Evolutionary conservation across 2,329 filamentous ascomycete genomes (phyloP).

Genomic region (Xylariaceae sp.): DNA sequence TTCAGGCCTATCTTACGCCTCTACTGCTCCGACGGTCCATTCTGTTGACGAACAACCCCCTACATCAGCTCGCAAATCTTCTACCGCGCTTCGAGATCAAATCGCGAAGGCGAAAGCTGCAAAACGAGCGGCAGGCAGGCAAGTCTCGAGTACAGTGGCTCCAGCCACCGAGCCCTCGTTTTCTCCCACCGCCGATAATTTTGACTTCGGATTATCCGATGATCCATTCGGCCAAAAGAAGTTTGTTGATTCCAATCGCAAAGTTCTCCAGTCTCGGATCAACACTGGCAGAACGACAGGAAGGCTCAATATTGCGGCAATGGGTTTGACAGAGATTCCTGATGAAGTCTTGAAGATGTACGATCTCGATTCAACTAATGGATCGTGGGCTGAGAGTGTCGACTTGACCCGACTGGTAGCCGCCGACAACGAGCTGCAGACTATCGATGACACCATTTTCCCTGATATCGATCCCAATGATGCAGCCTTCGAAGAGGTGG

Average conservation of each 20-base stretch:
- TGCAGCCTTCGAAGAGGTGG: conserved; percentile 51
- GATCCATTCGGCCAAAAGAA: conserved; percentile 69
- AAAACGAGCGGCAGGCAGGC: conserved; percentile 51
- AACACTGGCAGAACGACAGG: conserved; percentile 71
- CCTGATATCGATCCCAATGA: conserved; percentile 63
- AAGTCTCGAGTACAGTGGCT: conserved; percentile 25
- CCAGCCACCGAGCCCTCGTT: conserved; percentile 33
- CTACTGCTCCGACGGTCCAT: conserved; percentile 35
- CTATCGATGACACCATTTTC: conserved; percentile 70
- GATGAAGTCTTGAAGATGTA: conserved; percentile 88
- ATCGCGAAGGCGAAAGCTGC: conserved; percentile 91
- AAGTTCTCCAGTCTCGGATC: conserved; percentile 69
- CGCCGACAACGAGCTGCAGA: conserved; percentile 83
- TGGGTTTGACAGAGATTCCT: conserved; percentile 76
- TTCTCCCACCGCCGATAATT: conserved; percentile 45
- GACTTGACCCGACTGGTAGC: conserved; percentile 81
- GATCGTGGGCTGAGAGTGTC: conserved; percentile 86
- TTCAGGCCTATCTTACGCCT: conserved; percentile 36
- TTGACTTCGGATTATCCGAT: conserved; percentile 55
- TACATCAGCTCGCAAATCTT: conserved; percentile 58
- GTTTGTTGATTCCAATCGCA: conserved; percentile 56
- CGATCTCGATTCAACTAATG: conserved; percentile 63
- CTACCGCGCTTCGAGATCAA: conserved; percentile 76
- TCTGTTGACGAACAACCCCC: conserved; percentile 31
- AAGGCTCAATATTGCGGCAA: conserved; percentile 80